These are phyloP conservation scores for Podila minutissima DNA, from an alignment of 192 early-diverging fungal genomes.

Conservation along the genomic window DNA sequence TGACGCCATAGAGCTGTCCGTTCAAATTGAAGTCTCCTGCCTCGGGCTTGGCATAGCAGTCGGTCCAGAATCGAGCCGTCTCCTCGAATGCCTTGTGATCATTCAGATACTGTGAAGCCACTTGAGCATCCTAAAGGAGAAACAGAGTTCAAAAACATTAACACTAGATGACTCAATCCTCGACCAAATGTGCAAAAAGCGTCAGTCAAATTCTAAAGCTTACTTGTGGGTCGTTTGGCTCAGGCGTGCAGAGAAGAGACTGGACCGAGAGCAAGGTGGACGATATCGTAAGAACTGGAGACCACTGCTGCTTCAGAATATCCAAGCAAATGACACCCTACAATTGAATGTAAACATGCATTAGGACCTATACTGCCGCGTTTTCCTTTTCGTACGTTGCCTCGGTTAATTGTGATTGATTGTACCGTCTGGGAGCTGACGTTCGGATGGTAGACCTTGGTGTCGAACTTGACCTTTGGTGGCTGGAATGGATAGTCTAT, in stretches of 20 bases:
- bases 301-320: conserved; percentile 84
- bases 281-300: conserved; percentile 71
- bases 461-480: conserved; percentile 64
- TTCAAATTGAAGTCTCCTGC: conserved; percentile 12
- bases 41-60: conserved; percentile 55
- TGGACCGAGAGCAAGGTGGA: conserved; percentile 61
- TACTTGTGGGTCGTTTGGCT: conserved; percentile 66
- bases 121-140: conserved; percentile 58
- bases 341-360: background rate
- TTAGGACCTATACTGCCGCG: too few relatives aligned
- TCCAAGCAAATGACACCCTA: conserved; percentile 55
- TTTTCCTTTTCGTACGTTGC: too few relatives aligned
- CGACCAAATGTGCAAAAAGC: background rate
- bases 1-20: background rate
- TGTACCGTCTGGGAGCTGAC: conserved; percentile 63
- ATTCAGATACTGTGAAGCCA: conserved; percentile 59
- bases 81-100: conserved; percentile 49
- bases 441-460: conserved; percentile 63
- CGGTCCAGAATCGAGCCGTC: conserved; percentile 60
- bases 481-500: conserved; percentile 59
- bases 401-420: background rate
- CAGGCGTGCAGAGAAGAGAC: conserved; percentile 58
- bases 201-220: background rate
- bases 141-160: background rate
- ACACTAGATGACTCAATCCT: background rate